Base-by-base conservation (phyloP, 805 yeast species). In the Saccharomycopsis sp. region DNA sequence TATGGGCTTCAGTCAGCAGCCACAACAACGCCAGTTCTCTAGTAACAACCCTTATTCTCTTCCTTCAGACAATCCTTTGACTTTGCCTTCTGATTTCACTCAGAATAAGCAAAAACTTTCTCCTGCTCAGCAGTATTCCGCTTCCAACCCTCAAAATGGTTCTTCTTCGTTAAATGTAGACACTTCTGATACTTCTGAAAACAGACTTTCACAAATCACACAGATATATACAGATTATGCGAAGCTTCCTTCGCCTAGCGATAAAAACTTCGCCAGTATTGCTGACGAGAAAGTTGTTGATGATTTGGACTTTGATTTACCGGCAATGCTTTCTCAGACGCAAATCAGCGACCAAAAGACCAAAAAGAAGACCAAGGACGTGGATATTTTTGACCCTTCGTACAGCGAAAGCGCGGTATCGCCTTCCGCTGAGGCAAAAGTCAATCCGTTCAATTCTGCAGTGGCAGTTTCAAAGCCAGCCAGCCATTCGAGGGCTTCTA, bases 161-260 rank as follows among this genome's bases (percentile, higher is more conserved):
- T 51, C 53, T 22, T 53, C 59, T 2, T 53, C 54, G 5, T 3
- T 52, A 9, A 25, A 52, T 34, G 38, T 29, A 9, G 38, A 35
- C 20, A 15, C 42, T n/a, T 19, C 1, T 34, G 22, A 25, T 3
- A 19, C 14, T 8, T n/a, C 7, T 24, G 35, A 34, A 22, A 60
- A 57, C 17, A 65, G 71, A 64, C 62, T 65, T 42, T 66, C 70
- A 2, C 71, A 68, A 53, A 69, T 70, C 29, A 62, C 70, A 22
- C 72, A 69, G 57, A 67, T 69, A 19, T 69, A 70, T 53, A 71
- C 68, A 29, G 72, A 69, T 29, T 70, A 70, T 55, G 68, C 72
- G 15, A 63, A 65, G 1, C 66, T 69, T 58, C 64, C 67, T 3
- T 56, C 65, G 3, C 58, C 60, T 29, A 23, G 47, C 38, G 52